Conservation (phyloP, 352 stramenopile genomes). For the Phytophthora fragariae region DNA sequence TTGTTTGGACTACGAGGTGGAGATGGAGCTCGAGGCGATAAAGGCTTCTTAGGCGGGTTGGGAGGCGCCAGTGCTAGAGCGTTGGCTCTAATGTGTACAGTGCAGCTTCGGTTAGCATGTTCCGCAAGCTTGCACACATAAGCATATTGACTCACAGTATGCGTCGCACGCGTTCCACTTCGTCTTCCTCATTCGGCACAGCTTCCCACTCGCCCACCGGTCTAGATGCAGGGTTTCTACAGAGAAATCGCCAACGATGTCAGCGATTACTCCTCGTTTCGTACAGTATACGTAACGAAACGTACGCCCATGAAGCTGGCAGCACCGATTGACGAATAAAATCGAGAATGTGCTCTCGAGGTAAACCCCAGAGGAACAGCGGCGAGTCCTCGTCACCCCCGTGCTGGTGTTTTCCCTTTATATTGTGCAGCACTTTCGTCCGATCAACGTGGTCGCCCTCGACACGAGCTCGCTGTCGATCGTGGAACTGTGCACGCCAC, state of each 20-base stretch:
- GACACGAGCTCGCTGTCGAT: constrained; percentile 36
- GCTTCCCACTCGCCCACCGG: constrained; percentile 58
- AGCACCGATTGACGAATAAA: constrained; percentile 84
- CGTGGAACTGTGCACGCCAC: constrained; percentile 59
- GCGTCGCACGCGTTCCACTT: constrained; percentile 22
- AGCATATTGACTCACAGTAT: constrained; percentile 17
- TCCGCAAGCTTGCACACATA: too few relatives aligned
- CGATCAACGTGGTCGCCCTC: constrained; percentile 60
- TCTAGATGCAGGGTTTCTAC: constrained; percentile 36
- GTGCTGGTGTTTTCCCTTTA: constrained; percentile 12
- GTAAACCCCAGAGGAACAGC: constrained; percentile 67
- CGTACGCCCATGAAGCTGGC: constrained; percentile 65
- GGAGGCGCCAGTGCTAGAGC: constrained; percentile 17
- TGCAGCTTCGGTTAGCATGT: not conserved
- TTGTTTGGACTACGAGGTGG: constrained; percentile 24
- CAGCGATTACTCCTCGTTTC: not conserved
- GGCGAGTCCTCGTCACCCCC: constrained; percentile 34
- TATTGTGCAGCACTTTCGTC: constrained; percentile 57
- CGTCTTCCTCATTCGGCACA: constrained; percentile 31
- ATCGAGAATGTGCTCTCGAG: constrained; percentile 75
- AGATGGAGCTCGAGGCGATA: constrained; percentile 29
- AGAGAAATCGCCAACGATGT: not conserved
- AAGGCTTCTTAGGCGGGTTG: constrained; percentile 21
- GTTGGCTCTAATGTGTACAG: constrained; percentile 21
- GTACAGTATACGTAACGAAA: not conserved